These are phyloP conservation scores for Leishmania braziliensis DNA, from an alignment of 208 protist species.

Conservation along the genomic window DNA sequence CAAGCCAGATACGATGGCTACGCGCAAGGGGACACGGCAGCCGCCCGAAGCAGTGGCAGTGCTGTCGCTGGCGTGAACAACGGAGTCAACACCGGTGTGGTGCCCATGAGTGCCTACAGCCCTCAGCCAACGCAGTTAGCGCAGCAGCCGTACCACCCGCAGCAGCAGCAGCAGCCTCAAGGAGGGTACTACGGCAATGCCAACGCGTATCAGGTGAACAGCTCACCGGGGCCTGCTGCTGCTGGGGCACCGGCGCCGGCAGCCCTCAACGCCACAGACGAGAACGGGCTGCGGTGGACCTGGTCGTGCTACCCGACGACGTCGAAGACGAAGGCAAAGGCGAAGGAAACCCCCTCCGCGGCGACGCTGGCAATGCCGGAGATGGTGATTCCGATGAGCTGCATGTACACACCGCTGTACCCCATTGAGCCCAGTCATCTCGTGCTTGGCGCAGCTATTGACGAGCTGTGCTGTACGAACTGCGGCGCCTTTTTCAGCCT, in stretches of 20 bases:
- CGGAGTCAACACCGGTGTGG: conserved; percentile 10
- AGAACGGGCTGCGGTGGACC: conserved; percentile 86
- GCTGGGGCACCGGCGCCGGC: conserved; percentile 24
- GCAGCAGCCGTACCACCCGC: conserved; percentile 18
- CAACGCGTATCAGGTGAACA: background rate
- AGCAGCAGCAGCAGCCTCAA: conserved; percentile 30
- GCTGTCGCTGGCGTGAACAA: background rate
- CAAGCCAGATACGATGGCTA: background rate
- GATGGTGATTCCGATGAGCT: conserved; percentile 89
- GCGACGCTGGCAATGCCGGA: conserved; percentile 50
- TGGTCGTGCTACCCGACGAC: conserved; percentile 89
- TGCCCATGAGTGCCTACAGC: background rate
- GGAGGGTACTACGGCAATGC: conserved; percentile 17
- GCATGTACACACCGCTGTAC: conserved; percentile 86
- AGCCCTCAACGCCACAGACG: conserved; percentile 50
- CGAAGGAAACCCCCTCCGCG: conserved; percentile 37
- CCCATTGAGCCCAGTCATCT: conserved; percentile 52
- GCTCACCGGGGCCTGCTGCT: background rate
- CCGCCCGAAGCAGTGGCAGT: background rate
- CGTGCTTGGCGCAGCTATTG: conserved; percentile 39
- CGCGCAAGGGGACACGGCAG: background rate
- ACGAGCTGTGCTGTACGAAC: conserved; percentile 54
- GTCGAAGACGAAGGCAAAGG: conserved; percentile 33
- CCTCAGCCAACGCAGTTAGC: background rate
- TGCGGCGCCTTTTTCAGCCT: conserved; percentile 73